phyloP scores from a whole-genome alignment of 2,329 filamentous ascomycete species.

The Teratosphaeria zuluensis region DNA sequence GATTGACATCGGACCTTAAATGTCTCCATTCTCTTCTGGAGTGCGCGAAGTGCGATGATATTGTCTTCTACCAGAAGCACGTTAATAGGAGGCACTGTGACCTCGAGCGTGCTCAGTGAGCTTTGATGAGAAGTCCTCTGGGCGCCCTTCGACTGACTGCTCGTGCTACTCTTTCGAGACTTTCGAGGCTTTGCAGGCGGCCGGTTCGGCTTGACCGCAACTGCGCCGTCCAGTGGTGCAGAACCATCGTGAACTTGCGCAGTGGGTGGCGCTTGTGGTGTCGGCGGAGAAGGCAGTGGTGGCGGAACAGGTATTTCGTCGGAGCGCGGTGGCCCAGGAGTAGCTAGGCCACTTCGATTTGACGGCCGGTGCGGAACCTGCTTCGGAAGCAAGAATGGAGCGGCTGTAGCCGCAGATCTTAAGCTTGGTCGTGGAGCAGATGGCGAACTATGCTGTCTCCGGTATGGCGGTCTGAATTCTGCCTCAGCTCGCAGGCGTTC shows the following conservation, averaged over 20 bases:
- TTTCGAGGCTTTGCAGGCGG: background rate
- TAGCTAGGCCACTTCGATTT: conserved; percentile 23
- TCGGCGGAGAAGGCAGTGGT: background rate
- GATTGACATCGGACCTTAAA: conserved; percentile 94
- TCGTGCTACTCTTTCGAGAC: conserved; percentile 7
- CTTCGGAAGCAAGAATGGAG: conserved; percentile 32
- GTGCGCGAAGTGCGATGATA: conserved; percentile 85
- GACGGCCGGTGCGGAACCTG: conserved; percentile 30
- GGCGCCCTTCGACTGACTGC: conserved; percentile 16
- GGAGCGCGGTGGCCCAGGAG: conserved; percentile 31
- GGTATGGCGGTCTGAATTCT: conserved; percentile 44
- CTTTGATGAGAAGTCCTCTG: conserved; percentile 9
- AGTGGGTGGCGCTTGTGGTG: background rate
- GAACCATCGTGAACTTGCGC: conserved; percentile 12
- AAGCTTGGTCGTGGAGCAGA: conserved; percentile 63
- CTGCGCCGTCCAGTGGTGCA: conserved; percentile 19
- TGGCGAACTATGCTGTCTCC: conserved; percentile 62
- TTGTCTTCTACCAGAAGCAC: conserved; percentile 98
- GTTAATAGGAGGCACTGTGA: conserved; percentile 73
- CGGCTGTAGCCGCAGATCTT: conserved; percentile 20
- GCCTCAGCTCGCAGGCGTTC: conserved; percentile 35
- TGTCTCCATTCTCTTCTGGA: conserved; percentile 92
- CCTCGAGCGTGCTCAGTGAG: background rate
- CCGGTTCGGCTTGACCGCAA: conserved; percentile 8
- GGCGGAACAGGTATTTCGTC: conserved; percentile 1